phyloP scores from a whole-genome alignment of 2,329 filamentous ascomycete genomes.

The Fonsecaea erecta region DNA sequence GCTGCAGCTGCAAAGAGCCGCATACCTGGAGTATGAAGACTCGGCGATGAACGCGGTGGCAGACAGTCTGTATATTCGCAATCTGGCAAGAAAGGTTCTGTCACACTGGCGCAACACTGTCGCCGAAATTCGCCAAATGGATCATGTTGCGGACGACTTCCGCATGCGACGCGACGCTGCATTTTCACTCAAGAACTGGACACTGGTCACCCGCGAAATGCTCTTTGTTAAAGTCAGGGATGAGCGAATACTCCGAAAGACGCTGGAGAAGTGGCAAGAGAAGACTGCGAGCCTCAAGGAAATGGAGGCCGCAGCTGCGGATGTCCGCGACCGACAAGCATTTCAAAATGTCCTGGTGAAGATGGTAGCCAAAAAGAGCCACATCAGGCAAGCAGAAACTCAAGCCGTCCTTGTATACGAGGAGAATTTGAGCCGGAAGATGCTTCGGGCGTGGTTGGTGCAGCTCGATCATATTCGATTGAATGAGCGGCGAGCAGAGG shows the following conservation, averaged over 20 bases:
- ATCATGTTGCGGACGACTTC: constrained; percentile 23
- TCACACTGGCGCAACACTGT: constrained; percentile 24
- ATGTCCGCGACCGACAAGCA: constrained; percentile 18
- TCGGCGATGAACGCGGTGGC: constrained; percentile 21
- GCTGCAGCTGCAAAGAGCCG: constrained; percentile 20
- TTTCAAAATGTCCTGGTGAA: constrained; percentile 18
- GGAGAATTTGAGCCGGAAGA: constrained; percentile 18
- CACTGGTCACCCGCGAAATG: constrained; percentile 27
- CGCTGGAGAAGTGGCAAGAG: constrained; percentile 23
- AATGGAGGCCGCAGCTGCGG: constrained; percentile 27
- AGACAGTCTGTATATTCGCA: constrained; percentile 17
- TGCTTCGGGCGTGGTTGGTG: constrained; percentile 23
- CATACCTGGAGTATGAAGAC: constrained; percentile 23
- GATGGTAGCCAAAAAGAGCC: constrained; percentile 14
- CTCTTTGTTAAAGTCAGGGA: constrained; percentile 23
- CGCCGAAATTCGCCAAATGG: constrained; percentile 16
- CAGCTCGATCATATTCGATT: constrained; percentile 17
- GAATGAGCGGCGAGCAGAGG: constrained; percentile 25
- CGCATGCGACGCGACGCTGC: constrained; percentile 20
- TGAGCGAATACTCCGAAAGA: constrained; percentile 15
- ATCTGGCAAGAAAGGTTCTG: constrained; percentile 23
- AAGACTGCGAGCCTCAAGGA: constrained; percentile 20
- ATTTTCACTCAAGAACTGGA: constrained; percentile 22
- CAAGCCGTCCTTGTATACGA: constrained; percentile 23
- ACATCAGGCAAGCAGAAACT: constrained; percentile 20